A percentile compares a stretch with the other conserved stretches of the same genome.
phyloP scores from a whole-genome alignment of 2,329 filamentous ascomycete genomes.

The Rhexocercosporidium sp. region DNA sequence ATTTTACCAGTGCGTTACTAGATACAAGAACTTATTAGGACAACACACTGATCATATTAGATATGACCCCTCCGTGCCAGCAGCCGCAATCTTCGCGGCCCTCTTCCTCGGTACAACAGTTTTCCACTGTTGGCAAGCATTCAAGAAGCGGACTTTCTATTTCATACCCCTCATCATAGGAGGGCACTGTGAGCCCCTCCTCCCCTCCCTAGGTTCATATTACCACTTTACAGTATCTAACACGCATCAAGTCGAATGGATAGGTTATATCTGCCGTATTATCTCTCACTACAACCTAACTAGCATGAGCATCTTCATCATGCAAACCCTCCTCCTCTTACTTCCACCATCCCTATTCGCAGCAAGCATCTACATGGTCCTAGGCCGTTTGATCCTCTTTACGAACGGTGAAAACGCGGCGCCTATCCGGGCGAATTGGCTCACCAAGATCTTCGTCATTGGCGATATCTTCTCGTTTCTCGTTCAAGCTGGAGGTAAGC shows the following conservation, averaged over 20 bases:
- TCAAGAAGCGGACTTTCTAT: slow-evolving; percentile 42
- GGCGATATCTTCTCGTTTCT: slow-evolving; percentile 52
- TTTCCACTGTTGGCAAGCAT: slow-evolving; percentile 41
- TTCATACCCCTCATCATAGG: slow-evolving; percentile 53
- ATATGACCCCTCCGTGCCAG: slow-evolving; percentile 52
- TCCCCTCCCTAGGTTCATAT: neutral
- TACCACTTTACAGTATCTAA: neutral
- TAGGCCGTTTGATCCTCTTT: slow-evolving; percentile 44
- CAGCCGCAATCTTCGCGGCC: slow-evolving; percentile 48
- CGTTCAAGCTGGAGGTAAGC: slow-evolving; percentile 46
- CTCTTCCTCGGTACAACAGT: slow-evolving; percentile 41
- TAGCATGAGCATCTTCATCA: slow-evolving; percentile 41
- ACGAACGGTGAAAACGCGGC: slow-evolving; percentile 46
- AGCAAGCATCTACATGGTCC: slow-evolving; percentile 47
- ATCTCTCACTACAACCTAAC: slow-evolving; percentile 30
- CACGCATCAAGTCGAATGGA: slow-evolving; percentile 43
- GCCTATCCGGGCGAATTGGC: slow-evolving; percentile 46
- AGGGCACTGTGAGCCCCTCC: slow-evolving; percentile 48
- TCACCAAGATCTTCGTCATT: slow-evolving; percentile 53
- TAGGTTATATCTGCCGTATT: slow-evolving; percentile 43
- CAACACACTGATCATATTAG: slow-evolving; percentile 29
- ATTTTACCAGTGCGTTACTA: slow-evolving; percentile 27
- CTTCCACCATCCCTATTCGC: slow-evolving; percentile 47
- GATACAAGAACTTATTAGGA: neutral
- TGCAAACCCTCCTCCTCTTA: slow-evolving; percentile 45